Evolutionary conservation across 1,284 basidiomycete species (phyloP), one percentile per base, ranked within the genome.

Genomic region (Xerocomus nothofagi): DNA sequence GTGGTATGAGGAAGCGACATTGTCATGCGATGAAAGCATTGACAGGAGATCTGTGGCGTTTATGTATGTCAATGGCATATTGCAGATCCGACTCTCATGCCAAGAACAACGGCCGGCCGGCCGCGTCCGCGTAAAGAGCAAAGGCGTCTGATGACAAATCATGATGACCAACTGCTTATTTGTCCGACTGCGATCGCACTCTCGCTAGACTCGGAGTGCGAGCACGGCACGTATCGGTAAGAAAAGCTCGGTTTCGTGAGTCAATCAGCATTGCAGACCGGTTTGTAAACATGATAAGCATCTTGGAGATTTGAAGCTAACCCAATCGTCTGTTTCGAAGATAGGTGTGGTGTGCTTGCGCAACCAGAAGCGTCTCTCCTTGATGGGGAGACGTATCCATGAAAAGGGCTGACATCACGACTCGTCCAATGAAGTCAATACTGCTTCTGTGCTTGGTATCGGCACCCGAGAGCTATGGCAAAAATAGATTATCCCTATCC

Each of bases 1-100:
- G 60, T 58, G 21, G 11, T 45, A 8, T 52, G 48, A 17, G 69
- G 68, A 36, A 67, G 47, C 11, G 57, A 55, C 63, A 60, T 60
- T 32, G 5, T 3, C 20, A 21, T 18, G 26, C 30, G 15, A 2
- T 39, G 20, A 14, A 31, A 12, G 18, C 24, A 20, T 21, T 7
- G 5, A 30, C 27, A 18, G 12, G 8, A 17, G 8, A 5, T n/a
- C 9, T 3, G 10, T 7, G 20, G 15, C 7, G 26, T 27, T 55
- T 57, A 55, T 50, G 33, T 51, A 55, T n/a, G n/a, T n/a, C n/a
- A n/a, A n/a, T n/a, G n/a, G 24, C 24, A 6, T 2, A 26, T 6
- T 26, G 24, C 24, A 6, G 2, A 3, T 26, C 23, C 23, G 23
- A 24, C 4, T 24, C 23, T 24, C 23, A 8, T n/a, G n/a, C n/a